Evolutionary conservation across 2,329 filamentous ascomycete genomes (phyloP), one percentile per base, ranked within the genome.

Genomic region (Diplodia seriata): DNA sequence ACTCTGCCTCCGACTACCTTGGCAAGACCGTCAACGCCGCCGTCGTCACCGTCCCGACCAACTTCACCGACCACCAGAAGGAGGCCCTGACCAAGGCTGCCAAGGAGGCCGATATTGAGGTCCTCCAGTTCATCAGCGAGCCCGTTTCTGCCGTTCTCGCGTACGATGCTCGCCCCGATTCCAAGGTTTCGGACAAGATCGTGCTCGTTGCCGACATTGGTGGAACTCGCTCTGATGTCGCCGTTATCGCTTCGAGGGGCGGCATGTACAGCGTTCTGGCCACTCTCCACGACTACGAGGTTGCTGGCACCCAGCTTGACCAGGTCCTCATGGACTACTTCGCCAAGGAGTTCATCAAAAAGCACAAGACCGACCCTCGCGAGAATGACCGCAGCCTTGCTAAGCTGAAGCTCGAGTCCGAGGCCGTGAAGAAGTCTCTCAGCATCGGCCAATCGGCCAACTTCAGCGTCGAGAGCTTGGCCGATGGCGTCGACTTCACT

Each of bases 261-360:
- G 95, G 95, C 77, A 94, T 98, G 85, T 98, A 98, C 86, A 97
- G 93, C 69, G 89, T 97, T 74, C 86, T 99, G 68, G 93, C 95
- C 23, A 97, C 94, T 14, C 89, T 91, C 36, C 95, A 98, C 83
- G 95, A 99, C 84, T 97, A 97, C 82, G 94, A 98, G 77, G 91
- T 94, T 73, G 90, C 92, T 68, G 95, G 95, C 76, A 86, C 88
- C 43, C 89, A 93, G 72, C 86, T 99, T 68, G 95, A 99, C 83
- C 87, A 95, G 79, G 91, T 94, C 61, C 86, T 99, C 69, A 91
- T 97, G 78, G 94, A 99, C 79, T 90, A 97, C 85, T 97, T 98
- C 74, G 91, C 94, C 74, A 99, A 99, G 86, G 95, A 99, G 82
- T 99, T 99, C 83, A 87, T 95, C 77, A 98, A 99, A 88, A 97